phyloP scores from a whole-genome alignment of 805 yeast genomes.

The Sungouiella blattae region DNA sequence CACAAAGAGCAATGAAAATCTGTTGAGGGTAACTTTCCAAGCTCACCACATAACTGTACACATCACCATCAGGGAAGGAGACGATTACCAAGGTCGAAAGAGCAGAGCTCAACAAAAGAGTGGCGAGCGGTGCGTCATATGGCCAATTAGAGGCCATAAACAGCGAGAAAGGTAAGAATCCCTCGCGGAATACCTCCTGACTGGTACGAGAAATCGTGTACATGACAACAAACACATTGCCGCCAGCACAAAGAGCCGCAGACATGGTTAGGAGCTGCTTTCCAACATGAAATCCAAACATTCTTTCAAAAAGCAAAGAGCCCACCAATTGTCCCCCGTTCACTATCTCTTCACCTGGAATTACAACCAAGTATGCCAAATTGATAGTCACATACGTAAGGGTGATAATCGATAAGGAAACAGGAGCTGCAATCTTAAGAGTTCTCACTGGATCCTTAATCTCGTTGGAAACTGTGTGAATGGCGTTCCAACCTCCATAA shows the following conservation, averaged over 20 bases:
- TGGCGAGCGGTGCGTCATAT: constrained; percentile 52
- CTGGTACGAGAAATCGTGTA: constrained; percentile 59
- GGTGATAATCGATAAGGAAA: constrained; percentile 45
- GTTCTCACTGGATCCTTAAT: constrained; percentile 57
- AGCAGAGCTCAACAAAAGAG: constrained; percentile 42
- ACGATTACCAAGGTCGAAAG: constrained; percentile 40
- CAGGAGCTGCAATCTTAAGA: constrained; percentile 58
- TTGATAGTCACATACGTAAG: constrained; percentile 51
- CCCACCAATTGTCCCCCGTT: constrained; percentile 59
- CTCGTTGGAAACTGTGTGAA: constrained; percentile 60
- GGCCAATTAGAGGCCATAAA: constrained; percentile 56
- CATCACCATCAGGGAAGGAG: constrained; percentile 44
- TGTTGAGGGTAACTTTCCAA: constrained; percentile 52
- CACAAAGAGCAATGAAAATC: constrained; percentile 47
- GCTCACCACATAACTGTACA: constrained; percentile 49
- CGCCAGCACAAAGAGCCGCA: constrained; percentile 59
- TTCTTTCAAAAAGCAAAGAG: constrained; percentile 51
- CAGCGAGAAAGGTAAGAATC: constrained; percentile 52
- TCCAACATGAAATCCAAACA: constrained; percentile 53
- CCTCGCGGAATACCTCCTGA: constrained; percentile 65
- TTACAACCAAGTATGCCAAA: constrained; percentile 52
- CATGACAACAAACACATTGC: constrained; percentile 59
- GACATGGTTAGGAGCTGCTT: constrained; percentile 52
- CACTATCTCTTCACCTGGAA: constrained; percentile 51
- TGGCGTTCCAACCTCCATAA: constrained; percentile 61